phyloP scores from a whole-genome alignment of 2,329 filamentous ascomycete genomes.

The Diaporthe citriasiana region DNA sequence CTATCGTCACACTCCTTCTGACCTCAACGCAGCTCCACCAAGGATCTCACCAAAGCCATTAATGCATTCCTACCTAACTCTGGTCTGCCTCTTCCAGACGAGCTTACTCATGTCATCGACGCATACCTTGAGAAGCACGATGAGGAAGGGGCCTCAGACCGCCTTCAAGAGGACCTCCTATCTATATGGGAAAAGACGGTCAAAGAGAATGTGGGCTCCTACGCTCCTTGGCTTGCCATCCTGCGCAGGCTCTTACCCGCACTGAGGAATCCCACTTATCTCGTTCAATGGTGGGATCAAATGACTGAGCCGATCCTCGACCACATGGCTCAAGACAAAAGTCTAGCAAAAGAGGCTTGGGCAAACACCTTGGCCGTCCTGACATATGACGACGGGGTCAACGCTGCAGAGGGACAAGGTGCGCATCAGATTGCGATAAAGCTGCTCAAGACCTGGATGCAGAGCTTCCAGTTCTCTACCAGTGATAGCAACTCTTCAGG shows the following conservation, averaged over 20 bases:
- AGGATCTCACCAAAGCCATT: constrained; percentile 73
- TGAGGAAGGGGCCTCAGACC: constrained; percentile 78
- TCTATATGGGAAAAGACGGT: constrained; percentile 76
- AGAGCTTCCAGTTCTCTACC: constrained; percentile 56
- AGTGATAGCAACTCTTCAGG: constrained; percentile 54
- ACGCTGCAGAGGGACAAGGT: constrained; percentile 55
- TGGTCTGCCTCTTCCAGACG: constrained; percentile 74
- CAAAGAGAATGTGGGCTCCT: constrained; percentile 66
- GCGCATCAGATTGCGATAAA: constrained; percentile 68
- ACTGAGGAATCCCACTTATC: constrained; percentile 72
- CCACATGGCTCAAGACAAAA: constrained; percentile 72
- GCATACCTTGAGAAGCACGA: constrained; percentile 78
- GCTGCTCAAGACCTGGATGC: constrained; percentile 70
- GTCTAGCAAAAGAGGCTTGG: constrained; percentile 73
- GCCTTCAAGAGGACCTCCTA: constrained; percentile 80
- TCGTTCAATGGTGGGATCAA: constrained; percentile 80
- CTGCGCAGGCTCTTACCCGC: constrained; percentile 74
- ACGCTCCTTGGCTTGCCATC: constrained; percentile 77
- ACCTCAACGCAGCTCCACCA: constrained; percentile 63
- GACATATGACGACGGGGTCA: constrained; percentile 71
- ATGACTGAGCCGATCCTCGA: constrained; percentile 69
- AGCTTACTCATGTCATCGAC: constrained; percentile 73
- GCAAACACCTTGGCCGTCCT: constrained; percentile 76
- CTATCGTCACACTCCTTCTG: constrained; percentile 13
- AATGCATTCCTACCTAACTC: constrained; percentile 64